These are phyloP conservation scores for Nemania sp. DNA, from an alignment of 2,329 filamentous ascomycete species.

Conservation along the genomic window DNA sequence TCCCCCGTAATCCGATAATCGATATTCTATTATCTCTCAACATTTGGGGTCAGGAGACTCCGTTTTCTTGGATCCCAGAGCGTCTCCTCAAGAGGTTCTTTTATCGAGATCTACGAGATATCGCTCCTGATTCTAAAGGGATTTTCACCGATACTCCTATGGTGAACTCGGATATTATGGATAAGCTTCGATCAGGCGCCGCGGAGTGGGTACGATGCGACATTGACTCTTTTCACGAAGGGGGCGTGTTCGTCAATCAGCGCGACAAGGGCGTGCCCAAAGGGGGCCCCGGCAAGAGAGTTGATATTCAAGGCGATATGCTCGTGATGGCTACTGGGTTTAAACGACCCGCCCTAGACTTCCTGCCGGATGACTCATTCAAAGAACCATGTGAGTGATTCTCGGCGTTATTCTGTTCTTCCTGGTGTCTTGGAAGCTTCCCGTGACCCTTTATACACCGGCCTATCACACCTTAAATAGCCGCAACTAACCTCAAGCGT, in stretches of 20 bases:
- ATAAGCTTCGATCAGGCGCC: conserved; percentile 76
- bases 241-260: conserved; percentile 77
- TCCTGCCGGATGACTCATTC: conserved; percentile 80
- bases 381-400: conserved; percentile 67
- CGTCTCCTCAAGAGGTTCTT: conserved; percentile 80
- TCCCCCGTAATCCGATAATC: conserved; percentile 81
- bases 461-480: neutral
- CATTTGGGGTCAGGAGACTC: conserved; percentile 81
- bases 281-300: conserved; percentile 76
- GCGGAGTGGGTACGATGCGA: conserved; percentile 87
- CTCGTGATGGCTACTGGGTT: conserved; percentile 88
- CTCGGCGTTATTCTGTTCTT: no score
- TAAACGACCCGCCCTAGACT: conserved; percentile 77
- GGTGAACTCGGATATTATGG: conserved; percentile 85
- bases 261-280: conserved; percentile 79
- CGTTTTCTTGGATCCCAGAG: conserved; percentile 83
- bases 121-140: conserved; percentile 76
- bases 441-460: no score
- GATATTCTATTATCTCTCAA: conserved; percentile 81
- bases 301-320: conserved; percentile 77
- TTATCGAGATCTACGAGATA: conserved; percentile 81
- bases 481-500: neutral
- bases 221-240: conserved; percentile 73
- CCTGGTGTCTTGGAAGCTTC: no score
- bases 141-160: conserved; percentile 88